A percentile compares a stretch with the other conserved stretches of the same genome.
Conservation (phyloP, 202 grass and related monocot genomes). For the Carex arenaria region DNA sequence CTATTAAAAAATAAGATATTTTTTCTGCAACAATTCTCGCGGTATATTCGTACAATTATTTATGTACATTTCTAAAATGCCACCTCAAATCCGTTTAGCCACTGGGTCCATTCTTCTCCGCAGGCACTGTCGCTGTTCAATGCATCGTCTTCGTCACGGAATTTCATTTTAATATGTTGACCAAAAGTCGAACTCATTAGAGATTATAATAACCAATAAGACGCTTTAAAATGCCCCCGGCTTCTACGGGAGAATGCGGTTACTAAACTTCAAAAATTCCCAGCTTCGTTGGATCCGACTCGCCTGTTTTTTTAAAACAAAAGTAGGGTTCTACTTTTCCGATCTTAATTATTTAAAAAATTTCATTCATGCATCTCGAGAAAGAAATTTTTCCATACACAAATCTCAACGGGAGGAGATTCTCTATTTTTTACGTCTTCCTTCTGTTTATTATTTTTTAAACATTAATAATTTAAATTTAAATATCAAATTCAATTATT, state of each 20-base stretch:
- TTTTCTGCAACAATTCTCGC: not conserved
- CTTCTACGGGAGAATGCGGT: not conserved
- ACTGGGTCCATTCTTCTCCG: not conserved
- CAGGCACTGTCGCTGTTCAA: not conserved
- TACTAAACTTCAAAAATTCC: not conserved
- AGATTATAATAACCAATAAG: not conserved
- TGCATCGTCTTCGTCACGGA: not conserved
- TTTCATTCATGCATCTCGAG: no score
- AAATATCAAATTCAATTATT: no score
- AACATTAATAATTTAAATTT: no score
- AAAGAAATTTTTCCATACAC: no score
- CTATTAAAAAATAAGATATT: not conserved
- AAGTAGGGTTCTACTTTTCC: no score
- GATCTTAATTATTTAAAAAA: no score
- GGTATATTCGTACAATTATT: not conserved
- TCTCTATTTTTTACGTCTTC: no score
- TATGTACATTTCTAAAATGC: not conserved
- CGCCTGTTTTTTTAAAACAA: no score
- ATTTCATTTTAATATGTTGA: not conserved
- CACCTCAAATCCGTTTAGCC: not conserved
- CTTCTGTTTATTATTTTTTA: no score
- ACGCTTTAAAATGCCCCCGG: not conserved
- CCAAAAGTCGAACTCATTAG: not conserved
- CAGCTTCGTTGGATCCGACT: no score
- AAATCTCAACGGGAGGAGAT: no score